These are phyloP conservation scores for Aureobasidium zeae DNA, from an alignment of 2,329 filamentous ascomycete species.

Conservation along the genomic window DNA sequence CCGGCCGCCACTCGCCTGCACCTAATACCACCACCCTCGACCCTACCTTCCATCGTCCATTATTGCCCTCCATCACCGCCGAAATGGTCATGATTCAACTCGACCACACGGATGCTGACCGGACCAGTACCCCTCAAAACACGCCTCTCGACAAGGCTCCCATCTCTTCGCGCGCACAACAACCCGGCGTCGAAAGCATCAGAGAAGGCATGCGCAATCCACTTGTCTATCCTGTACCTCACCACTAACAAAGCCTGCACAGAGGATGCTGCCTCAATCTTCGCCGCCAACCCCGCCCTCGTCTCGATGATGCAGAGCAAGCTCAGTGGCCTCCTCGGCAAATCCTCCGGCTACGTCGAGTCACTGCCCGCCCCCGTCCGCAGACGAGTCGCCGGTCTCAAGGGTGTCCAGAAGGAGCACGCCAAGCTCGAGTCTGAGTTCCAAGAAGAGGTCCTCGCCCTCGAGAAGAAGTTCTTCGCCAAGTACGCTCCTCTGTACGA, in stretches of 20 bases:
- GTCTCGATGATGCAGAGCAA: constrained; percentile 97
- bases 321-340: constrained; percentile 83
- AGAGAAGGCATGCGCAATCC: constrained; percentile 69
- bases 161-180: constrained; percentile 94
- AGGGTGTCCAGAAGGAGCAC: constrained; percentile 98
- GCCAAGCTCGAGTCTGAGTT: constrained; percentile 97
- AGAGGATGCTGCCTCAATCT: constrained; percentile 94
- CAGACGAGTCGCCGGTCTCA: constrained; percentile 86
- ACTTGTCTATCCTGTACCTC: constrained; percentile 11
- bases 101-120: constrained; percentile 4
- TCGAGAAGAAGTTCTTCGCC: constrained; percentile 99
- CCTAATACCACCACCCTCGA: neutral
- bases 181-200: constrained; percentile 88
- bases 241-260: constrained; percentile 20
- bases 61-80: neutral
- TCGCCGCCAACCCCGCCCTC: constrained; percentile 89
- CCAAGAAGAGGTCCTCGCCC: constrained; percentile 93
- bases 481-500: constrained; percentile 97
- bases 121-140: constrained; percentile 84
- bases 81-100: neutral
- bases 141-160: constrained; percentile 83
- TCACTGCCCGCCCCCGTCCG: constrained; percentile 82
- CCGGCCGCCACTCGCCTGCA: neutral
- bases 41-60: neutral
- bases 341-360: constrained; percentile 96